Evolutionary conservation across 768 basidiomycete species (phyloP).

Genomic region (Tephrocybe sp.): DNA sequence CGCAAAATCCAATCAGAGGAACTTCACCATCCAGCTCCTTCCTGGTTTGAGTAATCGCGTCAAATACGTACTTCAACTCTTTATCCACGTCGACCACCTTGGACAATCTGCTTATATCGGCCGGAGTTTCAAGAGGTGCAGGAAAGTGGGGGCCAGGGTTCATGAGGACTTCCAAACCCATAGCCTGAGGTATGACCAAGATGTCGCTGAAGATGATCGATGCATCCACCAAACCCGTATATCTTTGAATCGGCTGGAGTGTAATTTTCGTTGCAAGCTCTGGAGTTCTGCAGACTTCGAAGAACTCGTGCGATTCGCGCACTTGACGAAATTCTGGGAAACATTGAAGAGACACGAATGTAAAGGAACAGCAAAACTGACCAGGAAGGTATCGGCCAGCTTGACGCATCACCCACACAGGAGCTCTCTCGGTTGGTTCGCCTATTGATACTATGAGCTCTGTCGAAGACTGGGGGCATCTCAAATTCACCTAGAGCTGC

Average conservation of each 20-base stretch:
- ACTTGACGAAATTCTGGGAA: slow-evolving; percentile 82
- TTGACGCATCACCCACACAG: slow-evolving; percentile 99
- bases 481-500: slow-evolving; percentile 69
- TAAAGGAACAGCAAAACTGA: slow-evolving; percentile 30
- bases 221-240: slow-evolving; percentile 84
- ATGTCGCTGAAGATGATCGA: slow-evolving; percentile 99
- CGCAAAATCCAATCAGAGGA: slow-evolving; percentile 95
- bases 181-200: slow-evolving; percentile 94
- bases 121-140: slow-evolving; percentile 75
- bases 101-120: slow-evolving; percentile 62
- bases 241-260: slow-evolving; percentile 89
- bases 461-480: not conserved
- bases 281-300: slow-evolving; percentile 93
- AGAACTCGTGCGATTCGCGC: slow-evolving; percentile 87
- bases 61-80: slow-evolving; percentile 88
- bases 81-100: slow-evolving; percentile 72
- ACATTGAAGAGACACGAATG: not conserved
- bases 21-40: slow-evolving; percentile 81
- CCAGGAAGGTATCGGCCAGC: slow-evolving; percentile 95
- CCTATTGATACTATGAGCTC: slow-evolving; percentile 37
- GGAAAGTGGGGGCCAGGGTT: slow-evolving; percentile 90
- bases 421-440: slow-evolving; percentile 84
- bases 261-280: slow-evolving; percentile 85
- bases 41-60: slow-evolving; percentile 86
- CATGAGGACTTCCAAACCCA: slow-evolving; percentile 96